Percentiles rank a stretch among this genome's conserved stretches.
phyloP scores from a whole-genome alignment of 352 stramenopile species.

The Phytophthora colocasiae region DNA sequence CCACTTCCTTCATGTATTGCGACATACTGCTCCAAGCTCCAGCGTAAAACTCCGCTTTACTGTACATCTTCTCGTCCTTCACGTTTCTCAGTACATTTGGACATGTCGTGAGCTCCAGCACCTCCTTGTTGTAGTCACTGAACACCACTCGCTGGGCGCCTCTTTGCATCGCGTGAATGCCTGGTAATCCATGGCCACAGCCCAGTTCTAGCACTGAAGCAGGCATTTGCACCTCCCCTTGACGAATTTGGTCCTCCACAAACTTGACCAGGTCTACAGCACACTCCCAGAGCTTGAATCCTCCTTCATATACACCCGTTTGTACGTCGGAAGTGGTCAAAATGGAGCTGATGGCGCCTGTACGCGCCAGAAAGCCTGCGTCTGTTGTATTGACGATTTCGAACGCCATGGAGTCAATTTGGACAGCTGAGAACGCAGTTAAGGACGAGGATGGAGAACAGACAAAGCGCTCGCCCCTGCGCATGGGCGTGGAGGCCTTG shows the following conservation, averaged over 20 bases:
- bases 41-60: slow-evolving; percentile 72
- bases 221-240: slow-evolving; percentile 30
- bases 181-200: slow-evolving; percentile 80
- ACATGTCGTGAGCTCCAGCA: slow-evolving; percentile 85
- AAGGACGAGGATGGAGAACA: slow-evolving; percentile 23
- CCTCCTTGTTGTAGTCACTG: slow-evolving; percentile 91
- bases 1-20: slow-evolving; percentile 51
- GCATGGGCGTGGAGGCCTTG: slow-evolving; percentile 32
- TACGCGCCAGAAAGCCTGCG: slow-evolving; percentile 53
- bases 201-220: slow-evolving; percentile 73
- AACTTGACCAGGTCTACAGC: slow-evolving; percentile 76
- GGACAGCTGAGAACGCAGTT: slow-evolving; percentile 25
- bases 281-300: slow-evolving; percentile 90
- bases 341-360: slow-evolving; percentile 68
- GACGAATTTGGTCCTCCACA: slow-evolving; percentile 39
- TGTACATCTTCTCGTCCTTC: slow-evolving; percentile 30
- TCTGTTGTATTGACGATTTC: slow-evolving; percentile 73
- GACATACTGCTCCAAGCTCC: slow-evolving; percentile 78
- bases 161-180: slow-evolving; percentile 76
- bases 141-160: slow-evolving; percentile 76
- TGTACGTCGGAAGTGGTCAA: slow-evolving; percentile 80
- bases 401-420: slow-evolving; percentile 49
- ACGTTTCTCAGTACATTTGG: slow-evolving; percentile 78
- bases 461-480: slow-evolving; percentile 61
- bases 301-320: slow-evolving; percentile 84